Conservation (phyloP, 2,329 filamentous ascomycete genomes). For the Sporothrix phasma region DNA sequence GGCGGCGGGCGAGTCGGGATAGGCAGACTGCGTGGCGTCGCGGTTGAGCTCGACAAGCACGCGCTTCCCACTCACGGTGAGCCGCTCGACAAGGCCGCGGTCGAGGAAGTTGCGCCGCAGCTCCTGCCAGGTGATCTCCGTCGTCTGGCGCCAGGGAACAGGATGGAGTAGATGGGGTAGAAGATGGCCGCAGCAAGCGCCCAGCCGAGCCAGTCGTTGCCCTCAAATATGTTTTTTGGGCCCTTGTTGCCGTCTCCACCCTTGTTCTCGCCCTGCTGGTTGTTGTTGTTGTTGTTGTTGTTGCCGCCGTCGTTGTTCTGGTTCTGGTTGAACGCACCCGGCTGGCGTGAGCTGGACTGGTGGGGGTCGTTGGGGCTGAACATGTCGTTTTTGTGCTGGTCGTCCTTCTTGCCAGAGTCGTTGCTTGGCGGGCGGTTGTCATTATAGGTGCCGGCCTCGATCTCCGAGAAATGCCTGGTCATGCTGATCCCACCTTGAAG, state of each 20-base stretch:
- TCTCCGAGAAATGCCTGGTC: slow-evolving; percentile 33
- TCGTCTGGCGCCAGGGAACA: slow-evolving; percentile 33
- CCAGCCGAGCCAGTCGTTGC: slow-evolving; percentile 44
- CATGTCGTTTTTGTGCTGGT: slow-evolving; percentile 9
- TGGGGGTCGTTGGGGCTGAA: slow-evolving; percentile 22
- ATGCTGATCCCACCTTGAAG: slow-evolving; percentile 45
- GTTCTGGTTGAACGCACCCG: neutral
- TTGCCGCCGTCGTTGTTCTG: neutral
- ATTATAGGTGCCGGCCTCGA: slow-evolving; percentile 13
- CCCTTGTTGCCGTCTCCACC: slow-evolving; percentile 26
- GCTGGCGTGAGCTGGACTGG: slow-evolving; percentile 12
- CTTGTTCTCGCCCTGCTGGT: slow-evolving; percentile 11
- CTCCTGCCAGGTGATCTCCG: slow-evolving; percentile 97
- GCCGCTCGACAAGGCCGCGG: slow-evolving; percentile 89
- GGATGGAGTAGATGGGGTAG: slow-evolving; percentile 32
- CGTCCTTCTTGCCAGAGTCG: neutral
- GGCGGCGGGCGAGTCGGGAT: slow-evolving; percentile 63
- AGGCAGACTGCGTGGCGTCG: slow-evolving; percentile 60
- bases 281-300: neutral
- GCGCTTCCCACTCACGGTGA: slow-evolving; percentile 67
- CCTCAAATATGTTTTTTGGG: slow-evolving; percentile 21
- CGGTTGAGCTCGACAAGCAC: slow-evolving; percentile 70
- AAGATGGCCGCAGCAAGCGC: slow-evolving; percentile 36
- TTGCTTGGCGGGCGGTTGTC: slow-evolving; percentile 12
- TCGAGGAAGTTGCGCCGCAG: slow-evolving; percentile 88